Percentiles rank a stretch among this genome's conserved stretches.
Evolutionary conservation across 768 basidiomycete genomes (phyloP).

Genomic region (Suillus lakei): DNA sequence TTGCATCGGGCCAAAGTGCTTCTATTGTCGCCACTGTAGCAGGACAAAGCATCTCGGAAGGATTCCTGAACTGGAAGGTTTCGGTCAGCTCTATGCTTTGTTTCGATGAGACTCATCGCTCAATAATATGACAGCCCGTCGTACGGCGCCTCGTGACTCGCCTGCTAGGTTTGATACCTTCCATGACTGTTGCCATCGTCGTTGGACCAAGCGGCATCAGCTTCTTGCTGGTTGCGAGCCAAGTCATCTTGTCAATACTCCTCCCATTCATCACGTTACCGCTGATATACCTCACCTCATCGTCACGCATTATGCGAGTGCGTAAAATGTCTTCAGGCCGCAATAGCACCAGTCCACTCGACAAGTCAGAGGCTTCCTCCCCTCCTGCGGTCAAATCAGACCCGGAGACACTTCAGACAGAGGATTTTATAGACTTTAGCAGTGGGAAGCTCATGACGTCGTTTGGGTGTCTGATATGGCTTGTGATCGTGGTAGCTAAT

Average conservation of each 20-base stretch:
- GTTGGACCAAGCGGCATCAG: constrained; percentile 74
- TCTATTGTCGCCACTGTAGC: constrained; percentile 89
- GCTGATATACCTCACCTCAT: constrained; percentile 73
- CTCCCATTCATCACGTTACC: constrained; percentile 88
- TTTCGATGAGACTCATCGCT: constrained; percentile 30
- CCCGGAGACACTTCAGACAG: constrained; percentile 21
- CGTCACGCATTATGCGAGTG: constrained; percentile 71
- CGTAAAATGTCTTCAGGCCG: constrained; percentile 33
- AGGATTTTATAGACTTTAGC: constrained; percentile 62
- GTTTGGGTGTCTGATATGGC: constrained; percentile 63
- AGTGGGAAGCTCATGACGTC: constrained; percentile 54
- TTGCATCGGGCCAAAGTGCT: constrained; percentile 88
- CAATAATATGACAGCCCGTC: constrained; percentile 54
- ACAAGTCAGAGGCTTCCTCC: neutral
- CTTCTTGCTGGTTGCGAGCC: constrained; percentile 79
- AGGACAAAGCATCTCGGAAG: constrained; percentile 90
- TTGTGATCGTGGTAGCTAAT: constrained; percentile 73
- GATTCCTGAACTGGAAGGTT: constrained; percentile 86
- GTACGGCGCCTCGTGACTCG: constrained; percentile 85
- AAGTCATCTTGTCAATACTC: constrained; percentile 83
- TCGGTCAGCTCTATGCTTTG: constrained; percentile 52
- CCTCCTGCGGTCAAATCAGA: neutral
- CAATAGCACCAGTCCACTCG: neutral
- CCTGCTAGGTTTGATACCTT: constrained; percentile 79
- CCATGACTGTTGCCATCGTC: constrained; percentile 75